phyloP scores from a whole-genome alignment of 106 monocot species.

The Apostasia ramifera region DNA sequence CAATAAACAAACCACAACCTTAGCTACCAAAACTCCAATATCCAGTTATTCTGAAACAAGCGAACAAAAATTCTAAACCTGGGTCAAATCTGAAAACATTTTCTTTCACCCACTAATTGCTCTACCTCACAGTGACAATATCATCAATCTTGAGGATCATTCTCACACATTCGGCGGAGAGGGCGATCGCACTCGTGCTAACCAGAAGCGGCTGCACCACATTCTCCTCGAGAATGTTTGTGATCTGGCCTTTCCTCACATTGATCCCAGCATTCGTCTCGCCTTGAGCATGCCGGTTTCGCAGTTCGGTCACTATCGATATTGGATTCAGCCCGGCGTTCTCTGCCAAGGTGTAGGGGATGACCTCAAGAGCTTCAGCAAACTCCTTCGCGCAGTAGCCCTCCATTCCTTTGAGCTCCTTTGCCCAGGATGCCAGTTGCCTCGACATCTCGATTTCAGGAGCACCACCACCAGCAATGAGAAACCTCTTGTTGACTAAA shows the following conservation, averaged over 20 bases:
- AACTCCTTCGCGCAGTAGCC: conserved; percentile 92
- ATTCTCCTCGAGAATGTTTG: conserved; percentile 95
- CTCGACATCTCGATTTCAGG: conserved; percentile 94
- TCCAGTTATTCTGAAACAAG: too few relatives aligned
- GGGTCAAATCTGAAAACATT: too few relatives aligned
- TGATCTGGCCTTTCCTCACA: conserved; percentile 94
- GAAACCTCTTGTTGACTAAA: conserved; percentile 79
- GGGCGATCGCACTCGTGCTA: conserved; percentile 78
- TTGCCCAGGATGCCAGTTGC: conserved; percentile 82
- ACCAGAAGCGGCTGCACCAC: conserved; percentile 95
- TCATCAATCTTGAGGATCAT: conserved; percentile 99
- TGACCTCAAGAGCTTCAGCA: conserved; percentile 83
- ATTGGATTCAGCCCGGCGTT: conserved; percentile 95
- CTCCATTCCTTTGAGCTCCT: conserved; percentile 88
- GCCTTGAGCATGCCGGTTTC: conserved; percentile 86
- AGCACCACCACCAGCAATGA: conserved; percentile 97
- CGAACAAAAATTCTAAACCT: too few relatives aligned
- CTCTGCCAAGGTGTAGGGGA: conserved; percentile 91
- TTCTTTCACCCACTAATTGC: background rate
- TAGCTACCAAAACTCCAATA: too few relatives aligned
- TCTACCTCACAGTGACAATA: conserved; percentile 77
- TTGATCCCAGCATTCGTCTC: conserved; percentile 90
- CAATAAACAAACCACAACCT: too few relatives aligned
- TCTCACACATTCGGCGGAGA: conserved; percentile 84
- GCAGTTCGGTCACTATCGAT: conserved; percentile 80